Evolutionary conservation across 2,329 filamentous ascomycete species (phyloP).

Genomic region (Uncinocarpus reesii): DNA sequence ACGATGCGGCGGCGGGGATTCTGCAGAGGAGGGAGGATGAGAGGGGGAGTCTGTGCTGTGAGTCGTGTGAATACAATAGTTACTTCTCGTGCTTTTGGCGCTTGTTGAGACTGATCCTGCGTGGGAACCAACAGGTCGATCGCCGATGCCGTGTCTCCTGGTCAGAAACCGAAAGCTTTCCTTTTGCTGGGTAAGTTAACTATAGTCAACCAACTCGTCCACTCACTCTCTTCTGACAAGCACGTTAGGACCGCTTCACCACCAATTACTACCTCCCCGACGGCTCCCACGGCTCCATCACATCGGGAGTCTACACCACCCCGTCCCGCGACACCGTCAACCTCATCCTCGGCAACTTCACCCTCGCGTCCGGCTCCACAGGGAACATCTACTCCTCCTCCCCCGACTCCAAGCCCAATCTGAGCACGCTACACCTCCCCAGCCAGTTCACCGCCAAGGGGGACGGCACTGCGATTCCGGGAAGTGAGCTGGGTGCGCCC

Average conservation of each 20-base stretch:
- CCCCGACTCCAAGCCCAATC: conserved; percentile 34
- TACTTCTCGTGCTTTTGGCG: neutral
- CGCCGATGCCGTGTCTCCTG: conserved; percentile 33
- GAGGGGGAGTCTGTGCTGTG: conserved; percentile 11
- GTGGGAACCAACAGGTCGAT: neutral
- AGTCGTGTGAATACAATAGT: too few relatives aligned
- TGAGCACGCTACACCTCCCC: conserved; percentile 16
- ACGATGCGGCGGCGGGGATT: neutral
- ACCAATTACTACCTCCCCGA: conserved; percentile 42
- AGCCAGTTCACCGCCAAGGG: conserved; percentile 33
- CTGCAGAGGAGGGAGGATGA: conserved; percentile 1
- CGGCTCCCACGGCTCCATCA: conserved; percentile 39
- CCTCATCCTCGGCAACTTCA: conserved; percentile 38
- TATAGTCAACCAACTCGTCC: neutral
- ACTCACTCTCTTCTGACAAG: neutral
- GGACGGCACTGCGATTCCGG: conserved; percentile 39
- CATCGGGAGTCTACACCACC: conserved; percentile 36
- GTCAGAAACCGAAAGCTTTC: conserved; percentile 34
- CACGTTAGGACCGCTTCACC: conserved; percentile 39
- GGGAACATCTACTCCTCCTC: conserved; percentile 39
- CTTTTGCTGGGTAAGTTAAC: conserved; percentile 42
- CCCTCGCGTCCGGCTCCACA: conserved; percentile 27
- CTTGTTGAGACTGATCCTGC: neutral
- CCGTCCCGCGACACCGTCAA: conserved; percentile 32
- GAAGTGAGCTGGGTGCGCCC: conserved; percentile 31